These are phyloP conservation scores for Mycocalia duriaeana DNA, from an alignment of 1,284 basidiomycete genomes.

Conservation along the genomic window DNA sequence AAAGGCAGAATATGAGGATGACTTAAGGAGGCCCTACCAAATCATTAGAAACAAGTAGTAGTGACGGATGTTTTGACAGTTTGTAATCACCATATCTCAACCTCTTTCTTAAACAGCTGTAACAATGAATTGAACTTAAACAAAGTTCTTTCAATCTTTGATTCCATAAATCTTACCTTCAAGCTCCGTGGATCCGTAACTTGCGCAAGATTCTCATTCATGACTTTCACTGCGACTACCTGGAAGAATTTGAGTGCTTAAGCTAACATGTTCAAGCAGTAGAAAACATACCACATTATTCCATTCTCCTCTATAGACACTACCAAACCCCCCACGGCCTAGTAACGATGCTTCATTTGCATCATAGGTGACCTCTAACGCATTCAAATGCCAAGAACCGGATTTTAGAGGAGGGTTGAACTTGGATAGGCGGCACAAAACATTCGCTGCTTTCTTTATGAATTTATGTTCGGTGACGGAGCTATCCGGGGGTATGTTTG, in stretches of 20 bases:
- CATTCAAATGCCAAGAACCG: background rate
- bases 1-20: background rate
- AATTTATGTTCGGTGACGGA: background rate
- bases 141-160: background rate
- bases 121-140: background rate
- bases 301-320: background rate
- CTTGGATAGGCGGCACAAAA: background rate
- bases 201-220: background rate
- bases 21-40: background rate
- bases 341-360: background rate
- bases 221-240: background rate
- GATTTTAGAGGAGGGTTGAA: background rate
- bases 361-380: background rate
- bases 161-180: background rate
- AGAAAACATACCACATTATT: background rate
- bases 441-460: background rate
- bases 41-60: background rate
- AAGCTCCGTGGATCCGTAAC: background rate
- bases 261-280: background rate
- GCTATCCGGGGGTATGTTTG: background rate
- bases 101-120: background rate
- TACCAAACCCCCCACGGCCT: background rate
- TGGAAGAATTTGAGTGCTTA: background rate
- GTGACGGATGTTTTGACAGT: background rate
- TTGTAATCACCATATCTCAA: background rate